Base-by-base conservation (phyloP, 2,329 filamentous ascomycete genomes). In the Dactylellina cionopaga region DNA sequence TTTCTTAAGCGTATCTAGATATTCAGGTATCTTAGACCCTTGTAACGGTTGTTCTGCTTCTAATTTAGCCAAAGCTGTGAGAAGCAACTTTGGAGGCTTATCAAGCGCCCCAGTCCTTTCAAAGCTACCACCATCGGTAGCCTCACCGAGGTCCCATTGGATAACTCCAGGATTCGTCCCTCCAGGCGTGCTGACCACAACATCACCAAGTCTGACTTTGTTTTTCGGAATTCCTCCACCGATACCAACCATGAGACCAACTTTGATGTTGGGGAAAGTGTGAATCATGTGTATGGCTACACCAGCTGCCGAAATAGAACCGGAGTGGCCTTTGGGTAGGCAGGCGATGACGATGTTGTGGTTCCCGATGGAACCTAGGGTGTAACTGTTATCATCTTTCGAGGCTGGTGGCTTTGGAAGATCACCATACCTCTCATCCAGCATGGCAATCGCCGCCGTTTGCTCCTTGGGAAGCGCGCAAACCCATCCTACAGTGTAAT, bases 401-500 rank as follows among this genome's bases (percentile, higher is more conserved):
- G 19, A 19, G 17, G 54, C 37, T 78, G 79, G 11, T 74, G 62
- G 47, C 77, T 75, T 17, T 71, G 49, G 6, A 4, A 27, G 54
- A 70, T 58, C 3, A 0, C 74, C 74, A 44, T 81, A 78, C 44
- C 74, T 66, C 60, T 79, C 76, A 22, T 82, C 80, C 1, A 81
- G 78, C 33, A 80, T 77, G 1, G 60, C 74, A 25, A 74, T 62
- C 0, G 80, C 80, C 2, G 80, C 80, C 29, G 76, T 73, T 27
- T 74, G 76, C 47, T 81, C 80, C 0, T 60, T 75, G 0, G 13
- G 25, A 0, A 81, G 52, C 7, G 80, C 80, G 35, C 79, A 81
- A 6, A 82, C 79, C 80, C 79, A 81, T 11, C 79, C 80, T 7
- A 81, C 77, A 1, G 75, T 80, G 47, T 81, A 81, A 37, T 58